Percentiles rank a stretch among this genome's conserved stretches.
These are phyloP conservation scores for Ophiocordyceps polyrhachis-furcata DNA, from an alignment of 2,329 filamentous ascomycete genomes.

Conservation along the genomic window DNA sequence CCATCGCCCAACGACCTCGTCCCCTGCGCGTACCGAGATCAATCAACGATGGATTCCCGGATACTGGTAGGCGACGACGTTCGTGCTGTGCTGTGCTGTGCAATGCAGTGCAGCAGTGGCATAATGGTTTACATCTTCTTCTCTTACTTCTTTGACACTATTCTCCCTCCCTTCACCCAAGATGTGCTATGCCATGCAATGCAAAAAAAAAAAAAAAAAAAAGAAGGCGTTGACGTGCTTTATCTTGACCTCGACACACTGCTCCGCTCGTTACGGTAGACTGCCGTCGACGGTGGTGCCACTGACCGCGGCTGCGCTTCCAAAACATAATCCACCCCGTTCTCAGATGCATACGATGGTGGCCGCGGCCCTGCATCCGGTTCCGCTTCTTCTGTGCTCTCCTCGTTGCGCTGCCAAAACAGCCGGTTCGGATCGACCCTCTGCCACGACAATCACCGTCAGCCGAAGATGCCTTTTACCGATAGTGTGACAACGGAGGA, in stretches of 20 bases:
- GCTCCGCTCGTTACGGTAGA: neutral
- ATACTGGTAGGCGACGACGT: no score
- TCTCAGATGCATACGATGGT: constrained; percentile 59
- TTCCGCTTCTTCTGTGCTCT: constrained; percentile 6
- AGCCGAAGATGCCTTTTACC: neutral
- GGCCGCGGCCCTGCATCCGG: constrained; percentile 29
- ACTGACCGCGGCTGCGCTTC: constrained; percentile 43
- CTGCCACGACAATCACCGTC: constrained; percentile 15
- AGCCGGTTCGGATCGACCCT: constrained; percentile 64
- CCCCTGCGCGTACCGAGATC: neutral
- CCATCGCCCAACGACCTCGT: neutral
- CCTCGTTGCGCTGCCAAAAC: constrained; percentile 56
- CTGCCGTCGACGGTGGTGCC: constrained; percentile 25
- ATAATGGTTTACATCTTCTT: no score
- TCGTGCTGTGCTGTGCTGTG: no score
- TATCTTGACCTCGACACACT: no score
- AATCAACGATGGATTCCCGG: no score
- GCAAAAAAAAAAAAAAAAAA: neutral
- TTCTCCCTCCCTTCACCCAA: no score
- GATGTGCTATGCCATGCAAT: neutral
- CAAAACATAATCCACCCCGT: constrained; percentile 54
- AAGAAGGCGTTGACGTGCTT: no score
- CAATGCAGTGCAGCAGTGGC: no score
- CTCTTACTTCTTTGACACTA: no score
- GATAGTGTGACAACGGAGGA: neutral